Conservation (phyloP, 345 rosid species). For the Capsella bursapastoris region DNA sequence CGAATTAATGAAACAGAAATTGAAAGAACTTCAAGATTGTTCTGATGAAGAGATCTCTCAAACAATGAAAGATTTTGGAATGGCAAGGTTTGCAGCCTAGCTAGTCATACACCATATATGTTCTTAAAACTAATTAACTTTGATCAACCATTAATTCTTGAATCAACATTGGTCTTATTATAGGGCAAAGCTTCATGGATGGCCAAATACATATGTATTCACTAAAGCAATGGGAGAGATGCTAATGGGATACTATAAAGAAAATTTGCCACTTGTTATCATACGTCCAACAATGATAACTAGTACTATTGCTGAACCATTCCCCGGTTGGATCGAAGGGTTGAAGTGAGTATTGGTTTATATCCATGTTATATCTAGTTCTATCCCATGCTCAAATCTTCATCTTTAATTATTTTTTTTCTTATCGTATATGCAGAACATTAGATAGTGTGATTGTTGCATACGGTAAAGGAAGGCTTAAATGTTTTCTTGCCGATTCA, state of each 20-base stretch:
- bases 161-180: neutral
- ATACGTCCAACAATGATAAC: conserved; percentile 73
- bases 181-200: conserved; percentile 75
- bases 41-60: conserved; percentile 36
- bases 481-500: conserved; percentile 50
- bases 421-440: conserved; percentile 50
- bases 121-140: neutral
- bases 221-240: conserved; percentile 92
- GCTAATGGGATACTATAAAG: conserved; percentile 59
- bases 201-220: conserved; percentile 87
- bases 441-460: conserved; percentile 56
- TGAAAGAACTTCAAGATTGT: conserved; percentile 42
- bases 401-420: neutral
- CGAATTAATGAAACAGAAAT: conserved; percentile 39
- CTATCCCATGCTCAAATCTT: neutral
- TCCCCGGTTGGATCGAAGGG: conserved; percentile 92
- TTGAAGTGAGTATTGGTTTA: conserved; percentile 49
- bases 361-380: neutral
- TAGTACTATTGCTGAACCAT: conserved; percentile 75
- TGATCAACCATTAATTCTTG: neutral
- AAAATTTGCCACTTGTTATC: conserved; percentile 59
- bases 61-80: conserved; percentile 49
- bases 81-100: conserved; percentile 35
- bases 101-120: neutral
- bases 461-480: conserved; percentile 60